These are phyloP conservation scores for Trifolium subterraneum DNA, from an alignment of 306 rosid genomes.

Conservation along the genomic window DNA sequence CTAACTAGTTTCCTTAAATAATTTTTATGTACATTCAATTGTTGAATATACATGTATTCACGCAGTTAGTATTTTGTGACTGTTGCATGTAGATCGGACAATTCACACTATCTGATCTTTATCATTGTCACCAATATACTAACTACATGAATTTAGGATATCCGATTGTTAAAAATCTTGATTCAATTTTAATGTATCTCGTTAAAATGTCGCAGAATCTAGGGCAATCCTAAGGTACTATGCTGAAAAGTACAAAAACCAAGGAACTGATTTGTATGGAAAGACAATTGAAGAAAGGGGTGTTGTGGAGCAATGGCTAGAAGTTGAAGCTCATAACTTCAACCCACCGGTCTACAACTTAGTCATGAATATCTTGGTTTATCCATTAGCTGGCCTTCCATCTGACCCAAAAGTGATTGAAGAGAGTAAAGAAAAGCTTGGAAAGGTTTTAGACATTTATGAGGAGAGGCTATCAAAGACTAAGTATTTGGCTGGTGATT, in stretches of 20 bases:
- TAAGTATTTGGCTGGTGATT: constrained; percentile 42
- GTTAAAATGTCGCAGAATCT: constrained; percentile 28
- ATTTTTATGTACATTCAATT: background rate
- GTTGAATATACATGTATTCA: background rate
- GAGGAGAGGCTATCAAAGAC: constrained; percentile 36
- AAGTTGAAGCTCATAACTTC: constrained; percentile 41
- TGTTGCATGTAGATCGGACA: background rate
- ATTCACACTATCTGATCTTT: background rate
- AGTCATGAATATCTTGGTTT: constrained; percentile 1
- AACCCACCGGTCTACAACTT: constrained; percentile 31
- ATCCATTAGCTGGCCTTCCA: constrained; percentile 4
- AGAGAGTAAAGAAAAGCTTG: constrained; percentile 38
- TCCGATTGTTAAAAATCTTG: background rate
- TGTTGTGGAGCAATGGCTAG: constrained; percentile 45
- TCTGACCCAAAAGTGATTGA: constrained; percentile 14
- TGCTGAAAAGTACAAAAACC: constrained; percentile 35
- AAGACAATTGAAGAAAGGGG: constrained; percentile 44
- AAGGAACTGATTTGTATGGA: constrained; percentile 40
- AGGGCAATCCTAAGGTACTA: constrained; percentile 40
- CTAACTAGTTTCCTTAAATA: background rate
- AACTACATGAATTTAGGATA: background rate
- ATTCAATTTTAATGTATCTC: background rate
- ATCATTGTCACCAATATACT: background rate
- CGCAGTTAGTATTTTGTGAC: background rate
- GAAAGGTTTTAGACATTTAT: constrained; percentile 35